phyloP scores from a whole-genome alignment of 2,329 filamentous ascomycete species.

The Aurifilum marmelostoma region DNA sequence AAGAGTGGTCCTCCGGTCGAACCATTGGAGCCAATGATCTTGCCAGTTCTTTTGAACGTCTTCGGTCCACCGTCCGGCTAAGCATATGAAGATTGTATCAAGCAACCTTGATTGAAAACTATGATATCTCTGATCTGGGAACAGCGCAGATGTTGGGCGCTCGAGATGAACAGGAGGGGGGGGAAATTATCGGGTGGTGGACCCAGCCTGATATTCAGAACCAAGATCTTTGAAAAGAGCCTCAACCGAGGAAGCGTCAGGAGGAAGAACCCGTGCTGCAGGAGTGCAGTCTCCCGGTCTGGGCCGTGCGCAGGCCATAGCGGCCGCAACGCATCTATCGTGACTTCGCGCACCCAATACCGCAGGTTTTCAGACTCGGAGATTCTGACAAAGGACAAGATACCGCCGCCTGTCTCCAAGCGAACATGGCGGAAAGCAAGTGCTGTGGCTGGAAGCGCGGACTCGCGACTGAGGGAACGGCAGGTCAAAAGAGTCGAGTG shows the following conservation, averaged over 20 bases:
- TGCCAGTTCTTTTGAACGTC: not conserved
- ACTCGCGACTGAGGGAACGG: conserved; percentile 2
- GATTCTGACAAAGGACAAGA: conserved; percentile 3
- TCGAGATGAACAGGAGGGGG: too few relatives aligned
- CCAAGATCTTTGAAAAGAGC: conserved; percentile 4
- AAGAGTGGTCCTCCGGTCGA: not conserved
- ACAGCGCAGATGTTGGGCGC: not conserved
- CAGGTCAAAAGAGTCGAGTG: conserved; percentile 16
- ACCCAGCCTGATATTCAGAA: conserved; percentile 23
- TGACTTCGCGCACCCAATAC: conserved; percentile 15
- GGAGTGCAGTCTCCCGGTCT: not conserved
- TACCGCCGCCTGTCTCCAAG: not conserved
- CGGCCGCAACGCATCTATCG: not conserved
- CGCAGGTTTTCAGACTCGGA: conserved; percentile 10
- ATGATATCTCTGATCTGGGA: not conserved
- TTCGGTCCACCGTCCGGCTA: conserved; percentile 1
- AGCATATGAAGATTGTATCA: not conserved
- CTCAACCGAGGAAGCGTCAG: conserved; percentile 14
- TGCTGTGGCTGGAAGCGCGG: not conserved
- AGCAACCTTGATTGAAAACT: not conserved
- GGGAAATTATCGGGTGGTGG: too few relatives aligned
- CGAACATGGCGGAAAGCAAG: conserved; percentile 14
- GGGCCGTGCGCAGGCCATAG: too few relatives aligned
- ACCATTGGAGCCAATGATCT: not conserved
- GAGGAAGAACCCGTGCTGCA: not conserved